phyloP scores from a whole-genome alignment of 2,329 filamentous ascomycete species.

The Alternaria longipes region DNA sequence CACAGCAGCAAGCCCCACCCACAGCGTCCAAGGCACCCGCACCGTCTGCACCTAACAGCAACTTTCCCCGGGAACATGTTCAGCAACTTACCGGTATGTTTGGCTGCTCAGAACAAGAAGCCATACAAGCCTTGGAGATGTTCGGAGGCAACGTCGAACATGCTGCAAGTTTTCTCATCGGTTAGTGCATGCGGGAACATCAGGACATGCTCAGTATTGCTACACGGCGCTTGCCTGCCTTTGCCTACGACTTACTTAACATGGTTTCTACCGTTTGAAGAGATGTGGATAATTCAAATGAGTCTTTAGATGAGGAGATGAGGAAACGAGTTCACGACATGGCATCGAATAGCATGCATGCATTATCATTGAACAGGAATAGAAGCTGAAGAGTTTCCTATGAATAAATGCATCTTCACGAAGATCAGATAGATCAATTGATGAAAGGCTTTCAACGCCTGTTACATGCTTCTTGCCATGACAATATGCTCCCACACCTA shows the following conservation, averaged over 20 bases:
- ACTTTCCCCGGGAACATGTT: conserved; percentile 71
- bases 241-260: neutral
- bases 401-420: neutral
- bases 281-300: neutral
- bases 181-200: neutral
- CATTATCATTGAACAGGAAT: conserved; percentile 17
- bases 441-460: neutral
- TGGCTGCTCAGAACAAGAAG: conserved; percentile 79
- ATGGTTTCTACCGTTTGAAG: neutral
- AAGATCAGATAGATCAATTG: neutral
- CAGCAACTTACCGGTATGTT: conserved; percentile 75
- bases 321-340: conserved; percentile 23
- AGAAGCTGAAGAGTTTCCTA: neutral
- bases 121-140: conserved; percentile 81
- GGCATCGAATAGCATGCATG: conserved; percentile 9
- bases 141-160: conserved; percentile 86
- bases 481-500: neutral
- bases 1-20: conserved; percentile 26
- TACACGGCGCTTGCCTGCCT: neutral
- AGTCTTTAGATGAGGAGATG: conserved; percentile 3
- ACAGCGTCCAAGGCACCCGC: conserved; percentile 24
- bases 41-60: conserved; percentile 19
- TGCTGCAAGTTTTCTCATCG: conserved; percentile 81
- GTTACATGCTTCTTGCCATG: neutral
- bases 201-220: neutral